A percentile compares a stretch with the other conserved stretches of the same genome.
Evolutionary conservation across 768 basidiomycete genomes (phyloP).

Genomic region (Mycena albidolilacea): DNA sequence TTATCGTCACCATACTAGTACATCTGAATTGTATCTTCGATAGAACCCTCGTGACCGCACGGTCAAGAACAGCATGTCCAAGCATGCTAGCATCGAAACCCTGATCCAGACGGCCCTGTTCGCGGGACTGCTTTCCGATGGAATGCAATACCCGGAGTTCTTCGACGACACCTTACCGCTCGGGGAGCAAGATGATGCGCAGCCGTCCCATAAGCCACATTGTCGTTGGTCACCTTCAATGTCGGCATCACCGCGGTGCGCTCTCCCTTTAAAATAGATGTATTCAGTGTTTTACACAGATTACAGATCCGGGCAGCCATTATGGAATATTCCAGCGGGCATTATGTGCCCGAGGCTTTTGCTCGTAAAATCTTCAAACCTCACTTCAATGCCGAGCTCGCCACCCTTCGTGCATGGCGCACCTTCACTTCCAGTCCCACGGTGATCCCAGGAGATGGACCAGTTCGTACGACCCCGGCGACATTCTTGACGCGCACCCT

Average conservation of each 20-base stretch:
- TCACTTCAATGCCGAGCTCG: constrained; percentile 22
- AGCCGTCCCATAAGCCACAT: constrained; percentile 1
- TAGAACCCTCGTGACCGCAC: constrained; percentile 15
- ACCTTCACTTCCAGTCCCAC: constrained; percentile 17
- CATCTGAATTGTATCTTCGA: background rate
- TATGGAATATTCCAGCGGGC: constrained; percentile 25
- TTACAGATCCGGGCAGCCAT: constrained; percentile 8
- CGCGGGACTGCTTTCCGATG: background rate
- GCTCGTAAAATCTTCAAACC: constrained; percentile 7
- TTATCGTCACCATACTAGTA: background rate
- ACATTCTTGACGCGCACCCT: constrained; percentile 14
- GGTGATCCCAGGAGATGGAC: background rate
- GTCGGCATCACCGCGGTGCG: background rate
- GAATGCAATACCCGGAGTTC: constrained; percentile 17
- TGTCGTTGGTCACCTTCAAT: background rate
- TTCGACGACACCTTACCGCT: constrained; percentile 16
- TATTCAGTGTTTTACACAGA: no score
- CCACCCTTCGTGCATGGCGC: constrained; percentile 17
- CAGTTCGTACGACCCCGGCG: background rate
- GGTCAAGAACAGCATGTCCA: background rate
- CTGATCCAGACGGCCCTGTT: background rate
- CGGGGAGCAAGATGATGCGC: background rate
- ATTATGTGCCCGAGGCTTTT: constrained; percentile 11
- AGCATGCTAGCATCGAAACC: background rate
- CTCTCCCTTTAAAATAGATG: no score